These are phyloP conservation scores for Coemansia sp. DNA, from an alignment of 192 early-diverging fungal genomes.

Conservation along the genomic window DNA sequence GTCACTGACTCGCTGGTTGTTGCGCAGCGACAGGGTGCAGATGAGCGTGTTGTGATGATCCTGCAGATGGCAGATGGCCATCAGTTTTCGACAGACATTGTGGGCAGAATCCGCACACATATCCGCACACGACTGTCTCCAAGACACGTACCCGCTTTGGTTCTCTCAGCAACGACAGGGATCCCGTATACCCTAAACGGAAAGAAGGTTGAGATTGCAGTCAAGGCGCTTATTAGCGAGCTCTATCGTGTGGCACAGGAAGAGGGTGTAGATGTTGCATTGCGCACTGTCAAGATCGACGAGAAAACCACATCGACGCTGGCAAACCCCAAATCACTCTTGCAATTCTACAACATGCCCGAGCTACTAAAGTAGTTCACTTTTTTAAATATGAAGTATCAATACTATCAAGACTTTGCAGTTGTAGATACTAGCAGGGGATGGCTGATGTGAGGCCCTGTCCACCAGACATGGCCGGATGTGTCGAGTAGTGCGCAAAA, in stretches of 20 bases:
- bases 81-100: conserved; percentile 61
- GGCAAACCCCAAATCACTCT: conserved; percentile 85
- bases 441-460: conserved; percentile 46
- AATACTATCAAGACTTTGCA: conserved; percentile 11
- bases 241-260: conserved; percentile 45
- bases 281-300: conserved; percentile 58
- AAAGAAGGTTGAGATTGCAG: conserved; percentile 97
- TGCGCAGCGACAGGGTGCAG: conserved; percentile 80
- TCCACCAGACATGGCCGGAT: conserved; percentile 20
- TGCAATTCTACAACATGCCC: conserved; percentile 80
- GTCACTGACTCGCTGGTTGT: conserved; percentile 86
- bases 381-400: neutral
- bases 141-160: conserved; percentile 86
- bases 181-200: conserved; percentile 97
- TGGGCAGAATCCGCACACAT: conserved; percentile 66
- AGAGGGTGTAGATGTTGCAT: conserved; percentile 58
- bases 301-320: conserved; percentile 80
- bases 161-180: conserved; percentile 69
- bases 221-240: conserved; percentile 68
- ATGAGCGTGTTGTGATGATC: conserved; percentile 93
- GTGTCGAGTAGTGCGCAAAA: conserved; percentile 34
- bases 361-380: conserved; percentile 34
- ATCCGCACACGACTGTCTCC: conserved; percentile 86
- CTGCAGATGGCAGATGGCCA: conserved; percentile 73
- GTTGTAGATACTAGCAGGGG: conserved; percentile 46